Conservation (phyloP, 352 stramenopile species). For the Phytophthora hibernalis region DNA sequence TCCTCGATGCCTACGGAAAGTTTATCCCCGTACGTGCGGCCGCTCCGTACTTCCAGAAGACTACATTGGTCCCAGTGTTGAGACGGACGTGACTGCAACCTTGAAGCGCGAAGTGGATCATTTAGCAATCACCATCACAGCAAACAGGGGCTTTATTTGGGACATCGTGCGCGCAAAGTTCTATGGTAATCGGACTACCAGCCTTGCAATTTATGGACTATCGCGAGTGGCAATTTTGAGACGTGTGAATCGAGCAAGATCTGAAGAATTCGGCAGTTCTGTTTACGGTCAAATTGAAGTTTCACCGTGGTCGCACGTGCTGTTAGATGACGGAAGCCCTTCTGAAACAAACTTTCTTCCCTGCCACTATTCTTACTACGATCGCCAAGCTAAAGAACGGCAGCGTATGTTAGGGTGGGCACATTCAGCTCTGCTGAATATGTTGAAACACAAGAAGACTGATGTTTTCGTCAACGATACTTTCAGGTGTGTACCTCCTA, state of each 20-base stretch:
- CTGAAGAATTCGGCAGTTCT: background rate
- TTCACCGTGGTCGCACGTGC: background rate
- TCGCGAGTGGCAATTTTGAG: background rate
- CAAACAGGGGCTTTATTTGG: background rate
- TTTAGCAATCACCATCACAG: background rate
- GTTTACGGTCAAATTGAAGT: background rate
- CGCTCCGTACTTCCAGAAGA: background rate
- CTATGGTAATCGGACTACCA: background rate
- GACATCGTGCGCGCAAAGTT: background rate
- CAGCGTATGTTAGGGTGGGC: background rate
- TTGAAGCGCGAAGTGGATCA: background rate
- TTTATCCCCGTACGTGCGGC: background rate
- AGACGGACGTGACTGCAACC: background rate
- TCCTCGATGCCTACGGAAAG: background rate
- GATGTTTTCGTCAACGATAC: background rate
- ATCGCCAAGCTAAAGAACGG: background rate
- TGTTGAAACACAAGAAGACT: conserved; percentile 3
- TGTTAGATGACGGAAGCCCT: background rate
- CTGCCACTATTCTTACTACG: background rate
- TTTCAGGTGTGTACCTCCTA: background rate
- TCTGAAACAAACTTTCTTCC: background rate
- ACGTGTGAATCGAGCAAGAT: background rate
- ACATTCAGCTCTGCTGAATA: background rate
- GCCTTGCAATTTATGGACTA: background rate
- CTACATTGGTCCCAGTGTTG: background rate